Evolutionary conservation across 2,329 filamentous ascomycete species (phyloP), one percentile per base, ranked within the genome.

Genomic region (Fusarium secorum): DNA sequence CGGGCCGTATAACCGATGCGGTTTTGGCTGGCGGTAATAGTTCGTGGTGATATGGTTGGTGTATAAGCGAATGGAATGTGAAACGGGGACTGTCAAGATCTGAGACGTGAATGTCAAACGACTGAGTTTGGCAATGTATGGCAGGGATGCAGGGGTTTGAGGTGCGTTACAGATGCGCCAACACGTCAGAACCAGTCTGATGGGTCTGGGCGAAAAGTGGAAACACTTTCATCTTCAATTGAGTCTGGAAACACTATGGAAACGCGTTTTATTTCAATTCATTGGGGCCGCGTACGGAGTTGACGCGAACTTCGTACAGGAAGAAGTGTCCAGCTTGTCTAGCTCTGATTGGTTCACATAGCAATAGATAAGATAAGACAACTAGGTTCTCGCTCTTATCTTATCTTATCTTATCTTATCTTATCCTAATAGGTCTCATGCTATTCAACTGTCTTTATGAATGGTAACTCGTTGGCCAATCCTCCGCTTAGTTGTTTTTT

Each of bases 111-210:
- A 13, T 49, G 48, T 52, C 32, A 52, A 52, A 52, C 48, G 32
- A 26, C 26, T 38, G 48, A 52, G 48, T 52, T 52, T 52, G 32
- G 32, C 22, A 17, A 28, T 52, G 48, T 26, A 11, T 38, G 22
- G 18, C 32, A 52, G 22, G 48, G 48, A 52, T 52, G 14, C 48
- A 38, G 48, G 32, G 48, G 48, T 52, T 52, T 52, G 48, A 52
- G 22, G 14, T 38, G 22, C 22, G 48, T 52, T 52, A 26, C 48
- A 52, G 48, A 38, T 36, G 7, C 48, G 9, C 20, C 48, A 20
- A 11, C 18, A 8, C 32, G 48, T 26, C 22, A 26, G 32, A 38
- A n/a, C 48, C 32, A 28, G 7, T 11, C 48, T 17, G 10, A 17
- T 52, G 48, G 32, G 32, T 13, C 14, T n/a, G 2, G 17, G 11